Conservation (phyloP, 2,329 filamentous ascomycete genomes). For the Exophiala xenobiotica region DNA sequence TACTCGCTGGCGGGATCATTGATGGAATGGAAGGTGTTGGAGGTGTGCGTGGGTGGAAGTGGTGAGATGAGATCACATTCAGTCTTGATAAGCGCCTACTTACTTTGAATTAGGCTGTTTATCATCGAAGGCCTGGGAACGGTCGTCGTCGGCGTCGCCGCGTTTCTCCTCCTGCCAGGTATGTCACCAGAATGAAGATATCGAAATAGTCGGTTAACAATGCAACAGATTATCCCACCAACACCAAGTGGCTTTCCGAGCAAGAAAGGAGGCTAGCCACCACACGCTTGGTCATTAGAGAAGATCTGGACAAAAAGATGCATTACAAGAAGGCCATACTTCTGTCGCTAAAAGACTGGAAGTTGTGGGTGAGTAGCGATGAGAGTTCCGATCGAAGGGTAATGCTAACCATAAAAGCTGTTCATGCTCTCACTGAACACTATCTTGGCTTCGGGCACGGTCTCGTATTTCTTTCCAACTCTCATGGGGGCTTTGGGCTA, state of each 20-base stretch:
- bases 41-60: slow-evolving; percentile 34
- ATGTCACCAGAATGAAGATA: slow-evolving; percentile 6
- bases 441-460: slow-evolving; percentile 15
- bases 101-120: slow-evolving; percentile 36
- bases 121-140: slow-evolving; percentile 36
- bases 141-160: slow-evolving; percentile 28
- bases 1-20: slow-evolving; percentile 55
- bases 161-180: slow-evolving; percentile 35
- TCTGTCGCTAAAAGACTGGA: slow-evolving; percentile 12
- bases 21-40: slow-evolving; percentile 24
- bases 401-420: slow-evolving; percentile 7
- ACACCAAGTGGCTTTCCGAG: slow-evolving; percentile 40
- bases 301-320: slow-evolving; percentile 17
- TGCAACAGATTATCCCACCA: slow-evolving; percentile 42
- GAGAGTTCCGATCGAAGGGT: not conserved
- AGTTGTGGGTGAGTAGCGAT: slow-evolving; percentile 15
- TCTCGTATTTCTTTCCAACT: slow-evolving; percentile 18
- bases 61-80: slow-evolving; percentile 47
- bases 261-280: slow-evolving; percentile 50
- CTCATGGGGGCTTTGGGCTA: slow-evolving; percentile 16
- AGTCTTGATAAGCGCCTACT: slow-evolving; percentile 1
- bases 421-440: slow-evolving; percentile 18
- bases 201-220: slow-evolving; percentile 32
- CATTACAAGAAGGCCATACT: slow-evolving; percentile 15
- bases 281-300: slow-evolving; percentile 26